Conservation (phyloP, 768 basidiomycete genomes). For the Boletus sp. region DNA sequence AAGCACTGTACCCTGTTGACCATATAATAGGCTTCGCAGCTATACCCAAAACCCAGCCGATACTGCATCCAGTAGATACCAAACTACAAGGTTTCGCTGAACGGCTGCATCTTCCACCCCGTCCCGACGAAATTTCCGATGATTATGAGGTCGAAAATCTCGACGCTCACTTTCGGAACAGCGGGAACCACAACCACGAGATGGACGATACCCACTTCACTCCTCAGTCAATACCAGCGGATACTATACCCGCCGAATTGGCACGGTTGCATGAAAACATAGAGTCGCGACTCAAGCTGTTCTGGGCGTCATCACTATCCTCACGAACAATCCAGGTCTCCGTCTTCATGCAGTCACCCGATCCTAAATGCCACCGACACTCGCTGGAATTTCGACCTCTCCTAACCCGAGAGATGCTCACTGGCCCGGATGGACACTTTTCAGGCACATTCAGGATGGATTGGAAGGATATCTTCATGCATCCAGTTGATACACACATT, state of each 20-base stretch:
- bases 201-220: slow-evolving; percentile 9
- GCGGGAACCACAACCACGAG: slow-evolving; percentile 19
- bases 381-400: slow-evolving; percentile 44
- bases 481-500: slow-evolving; percentile 55
- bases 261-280: slow-evolving; percentile 69
- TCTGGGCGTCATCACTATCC: slow-evolving; percentile 74
- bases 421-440: slow-evolving; percentile 72
- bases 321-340: slow-evolving; percentile 60
- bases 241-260: slow-evolving; percentile 32
- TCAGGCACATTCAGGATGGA: slow-evolving; percentile 55
- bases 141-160: slow-evolving; percentile 55
- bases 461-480: slow-evolving; percentile 66
- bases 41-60: slow-evolving; percentile 55
- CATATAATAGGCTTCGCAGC: slow-evolving; percentile 60
- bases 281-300: slow-evolving; percentile 69
- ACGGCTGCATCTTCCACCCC: slow-evolving; percentile 46
- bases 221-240: slow-evolving; percentile 22
- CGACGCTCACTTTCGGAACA: slow-evolving; percentile 47
- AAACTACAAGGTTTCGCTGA: slow-evolving; percentile 30
- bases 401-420: slow-evolving; percentile 47
- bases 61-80: slow-evolving; percentile 16
- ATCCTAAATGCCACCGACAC: slow-evolving; percentile 25
- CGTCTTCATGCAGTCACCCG: slow-evolving; percentile 42
- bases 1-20: slow-evolving; percentile 2
- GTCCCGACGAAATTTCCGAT: slow-evolving; percentile 57